Evolutionary conservation across 202 grass and related monocot genomes (phyloP), one percentile per base, ranked within the genome.

Genomic region (Saccharum hybrid): DNA sequence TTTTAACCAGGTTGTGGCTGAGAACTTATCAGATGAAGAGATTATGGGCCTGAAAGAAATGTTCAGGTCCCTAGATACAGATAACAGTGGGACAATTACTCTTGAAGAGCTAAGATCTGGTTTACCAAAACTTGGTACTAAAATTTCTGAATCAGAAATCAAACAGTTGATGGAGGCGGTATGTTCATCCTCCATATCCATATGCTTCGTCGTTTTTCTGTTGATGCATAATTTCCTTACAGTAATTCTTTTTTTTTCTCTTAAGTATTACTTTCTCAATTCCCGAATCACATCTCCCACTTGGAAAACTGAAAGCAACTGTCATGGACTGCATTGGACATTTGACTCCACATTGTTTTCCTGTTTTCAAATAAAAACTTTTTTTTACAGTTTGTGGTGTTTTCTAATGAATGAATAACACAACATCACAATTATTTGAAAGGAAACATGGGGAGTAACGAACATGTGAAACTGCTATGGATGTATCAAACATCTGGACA

Each of bases 81-180:
- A 99, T 77, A 96, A 99, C 88, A 99, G 91, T 82, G 96, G 96
- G 76, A 96, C 91, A 61, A 99, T 99, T 79, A 96, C 93, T 75
- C 90, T 94, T 66, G 93, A 99, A 66, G 96, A 99, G 83, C 80
- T 99, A 84, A 94, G 93, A 96, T 89, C 91, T 86, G 96, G 96
- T 81, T 90, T 99, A 74, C 96, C 96, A 6, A 99, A 99, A 91
- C 88, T 99, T 77, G 96, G 96, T 71, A 96, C 93, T 49, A 99
- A 86, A 88, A 99, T 99, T 82, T 92, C 96, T 74, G 96, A 99
- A 89, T 88, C 91, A 48, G 96, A 99, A 90, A 90, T 99, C 59
- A 90, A 57, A 85, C 96, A 99, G 56, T 72, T 99, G 65, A 96
- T 99, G 96, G 96, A 99, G 71, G 96, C 93, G 65, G 96, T 99